These are phyloP conservation scores for Teunomyces tritomae DNA, from an alignment of 805 yeast species.

Conservation along the genomic window DNA sequence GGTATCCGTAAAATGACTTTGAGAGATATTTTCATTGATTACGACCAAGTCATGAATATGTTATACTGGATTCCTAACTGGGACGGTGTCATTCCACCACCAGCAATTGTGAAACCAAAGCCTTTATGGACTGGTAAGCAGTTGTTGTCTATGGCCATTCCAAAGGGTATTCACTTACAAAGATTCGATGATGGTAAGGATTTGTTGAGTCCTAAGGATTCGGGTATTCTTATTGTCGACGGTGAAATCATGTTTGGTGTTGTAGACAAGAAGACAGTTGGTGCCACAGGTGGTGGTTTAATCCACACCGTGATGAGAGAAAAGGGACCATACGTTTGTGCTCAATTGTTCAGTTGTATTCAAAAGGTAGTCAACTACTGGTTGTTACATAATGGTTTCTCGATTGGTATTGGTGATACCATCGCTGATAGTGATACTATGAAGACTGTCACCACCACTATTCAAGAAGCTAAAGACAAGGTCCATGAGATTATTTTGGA, in stretches of 20 bases:
- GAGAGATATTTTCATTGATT: conserved; percentile 84
- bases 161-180: conserved; percentile 92
- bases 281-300: conserved; percentile 97
- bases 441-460: conserved; percentile 89
- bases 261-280: conserved; percentile 96
- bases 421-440: conserved; percentile 97
- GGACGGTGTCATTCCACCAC: conserved; percentile 98
- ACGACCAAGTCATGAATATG: conserved; percentile 94
- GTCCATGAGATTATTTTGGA: conserved; percentile 91
- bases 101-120: conserved; percentile 90
- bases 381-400: conserved; percentile 95
- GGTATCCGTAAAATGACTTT: conserved; percentile 95
- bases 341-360: conserved; percentile 83
- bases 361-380: conserved; percentile 96
- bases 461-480: conserved; percentile 87
- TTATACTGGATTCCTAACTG: conserved; percentile 97
- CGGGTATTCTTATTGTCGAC: conserved; percentile 92
- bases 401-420: conserved; percentile 99
- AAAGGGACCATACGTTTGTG: conserved; percentile 89
- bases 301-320: conserved; percentile 97
- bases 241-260: conserved; percentile 98
- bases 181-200: conserved; percentile 90
- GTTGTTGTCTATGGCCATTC: conserved; percentile 86
- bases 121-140: conserved; percentile 99
- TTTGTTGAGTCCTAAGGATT: conserved; percentile 80